phyloP scores from a whole-genome alignment of 2,329 filamentous ascomycete genomes.

The Fusarium chlamydosporum region DNA sequence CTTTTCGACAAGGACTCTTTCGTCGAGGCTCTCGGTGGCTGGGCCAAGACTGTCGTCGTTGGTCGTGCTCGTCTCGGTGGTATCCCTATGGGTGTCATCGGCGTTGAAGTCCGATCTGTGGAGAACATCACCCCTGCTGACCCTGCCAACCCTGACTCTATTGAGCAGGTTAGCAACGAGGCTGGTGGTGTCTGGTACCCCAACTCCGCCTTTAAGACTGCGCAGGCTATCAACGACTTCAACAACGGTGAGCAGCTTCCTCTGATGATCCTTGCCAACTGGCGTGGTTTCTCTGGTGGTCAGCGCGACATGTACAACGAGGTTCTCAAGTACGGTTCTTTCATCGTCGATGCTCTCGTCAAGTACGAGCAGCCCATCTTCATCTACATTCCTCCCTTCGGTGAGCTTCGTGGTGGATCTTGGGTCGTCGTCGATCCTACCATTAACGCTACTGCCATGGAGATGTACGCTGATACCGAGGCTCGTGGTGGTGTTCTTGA shows the following conservation, averaged over 20 bases:
- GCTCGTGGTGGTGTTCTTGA: slow-evolving; percentile 97
- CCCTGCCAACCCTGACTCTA: slow-evolving; percentile 97
- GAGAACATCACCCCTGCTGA: slow-evolving; percentile 98
- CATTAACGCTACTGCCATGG: slow-evolving; percentile 96
- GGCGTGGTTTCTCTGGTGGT: slow-evolving; percentile 99
- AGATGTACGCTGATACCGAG: slow-evolving; percentile 99
- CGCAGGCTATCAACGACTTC: slow-evolving; percentile 98
- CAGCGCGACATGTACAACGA: slow-evolving; percentile 99
- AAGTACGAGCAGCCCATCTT: slow-evolving; percentile 99
- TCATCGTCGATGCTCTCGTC: slow-evolving; percentile 97
- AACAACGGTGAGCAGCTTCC: slow-evolving; percentile 98
- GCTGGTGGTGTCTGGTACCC: slow-evolving; percentile 99
- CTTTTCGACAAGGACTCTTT: slow-evolving; percentile 98
- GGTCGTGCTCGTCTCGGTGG: slow-evolving; percentile 96
- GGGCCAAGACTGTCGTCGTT: slow-evolving; percentile 96
- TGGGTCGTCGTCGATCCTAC: slow-evolving; percentile 99
- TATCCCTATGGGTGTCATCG: slow-evolving; percentile 98
- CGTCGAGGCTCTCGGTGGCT: slow-evolving; percentile 94
- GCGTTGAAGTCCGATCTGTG: slow-evolving; percentile 92
- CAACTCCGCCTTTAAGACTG: slow-evolving; percentile 99
- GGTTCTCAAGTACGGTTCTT: slow-evolving; percentile 98
- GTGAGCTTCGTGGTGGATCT: slow-evolving; percentile 97
- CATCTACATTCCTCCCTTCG: slow-evolving; percentile 97
- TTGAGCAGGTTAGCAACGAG: slow-evolving; percentile 93
- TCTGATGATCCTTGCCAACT: slow-evolving; percentile 99